Base-by-base conservation (phyloP, 1,284 basidiomycete species). In the Cryptococcus sp. region DNA sequence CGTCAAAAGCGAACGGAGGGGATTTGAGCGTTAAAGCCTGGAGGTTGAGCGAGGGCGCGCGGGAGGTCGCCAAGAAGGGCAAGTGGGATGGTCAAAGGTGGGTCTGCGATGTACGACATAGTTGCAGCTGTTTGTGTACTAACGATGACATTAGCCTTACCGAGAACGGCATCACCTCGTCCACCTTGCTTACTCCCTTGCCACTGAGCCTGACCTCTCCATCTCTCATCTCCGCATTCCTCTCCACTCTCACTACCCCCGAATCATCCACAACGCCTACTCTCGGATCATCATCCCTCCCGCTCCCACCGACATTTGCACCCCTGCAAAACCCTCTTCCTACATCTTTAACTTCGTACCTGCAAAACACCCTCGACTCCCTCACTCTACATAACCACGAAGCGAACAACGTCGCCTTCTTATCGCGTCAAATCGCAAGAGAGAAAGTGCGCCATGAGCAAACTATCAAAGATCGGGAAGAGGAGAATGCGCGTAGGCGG, bases 11-110 rank as follows among this genome's bases (percentile, higher is more conserved):
- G 19, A 84, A 86, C 54, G 85, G 89, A 66, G 93, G 93, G 50
- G 94, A 92, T 74, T 86, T 93, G 50, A 87, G 88, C 43, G 88
- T 99, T 81, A 89, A 89, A 68, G 96, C 95, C 47, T 99, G 91
- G 84, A 85, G 88, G 65, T 82, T 99, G 62, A 89, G 91, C 43
- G 81, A 86, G 50, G 82, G 86, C 13, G 98, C 97, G 75, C 80
- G 93, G 74, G 87, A 88, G 63, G 92, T 93, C 8, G 88, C 91
- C 80, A 91, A 89, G 77, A 86, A 84, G 72, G 85, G 86, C 62
- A 92, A 89, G 77, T 97, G 98, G 81, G 91, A 89, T 77, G 86
- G 89, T 5, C 79, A 88, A 65, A 88, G 88, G 92, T 93, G 75
- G 65, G 79, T 74, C 52, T 23, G 17, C 17, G 26, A 16, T 26